Evolutionary conservation across 768 basidiomycete species (phyloP).

Genomic region (Boletus vermiculosoides): DNA sequence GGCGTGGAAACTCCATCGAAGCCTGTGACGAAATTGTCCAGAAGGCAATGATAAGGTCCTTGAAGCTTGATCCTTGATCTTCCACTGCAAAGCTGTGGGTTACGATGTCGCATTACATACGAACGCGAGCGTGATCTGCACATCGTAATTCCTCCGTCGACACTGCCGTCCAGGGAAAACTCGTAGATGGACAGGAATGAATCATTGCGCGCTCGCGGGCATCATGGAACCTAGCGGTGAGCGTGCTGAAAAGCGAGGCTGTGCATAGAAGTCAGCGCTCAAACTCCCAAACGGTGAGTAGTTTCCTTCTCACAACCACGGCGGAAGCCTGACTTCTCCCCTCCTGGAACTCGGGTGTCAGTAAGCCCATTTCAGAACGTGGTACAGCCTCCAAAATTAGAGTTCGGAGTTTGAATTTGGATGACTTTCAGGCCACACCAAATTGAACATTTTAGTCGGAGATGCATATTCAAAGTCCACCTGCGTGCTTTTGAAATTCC

Average conservation of each 20-base stretch:
- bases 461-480: neutral
- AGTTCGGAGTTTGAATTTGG: neutral
- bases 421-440: too few relatives aligned
- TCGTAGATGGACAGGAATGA: neutral
- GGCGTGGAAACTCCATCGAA: neutral
- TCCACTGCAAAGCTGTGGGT: slow-evolving; percentile 1
- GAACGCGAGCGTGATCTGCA: neutral
- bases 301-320: neutral
- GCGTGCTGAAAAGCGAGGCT: neutral
- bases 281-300: neutral
- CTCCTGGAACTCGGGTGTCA: neutral
- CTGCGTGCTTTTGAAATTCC: neutral
- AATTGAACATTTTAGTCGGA: neutral
- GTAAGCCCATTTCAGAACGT: neutral
- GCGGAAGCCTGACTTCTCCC: too few relatives aligned
- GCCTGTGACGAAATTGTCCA: neutral
- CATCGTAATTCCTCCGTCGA: neutral
- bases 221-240: neutral
- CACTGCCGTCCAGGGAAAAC: neutral
- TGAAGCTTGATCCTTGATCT: neutral
- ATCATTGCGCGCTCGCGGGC: too few relatives aligned
- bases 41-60: neutral
- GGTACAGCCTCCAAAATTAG: neutral
- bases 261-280: neutral
- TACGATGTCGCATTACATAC: neutral